Conservation (phyloP, 306 rosid genomes). For the Acmispon strigosus region DNA sequence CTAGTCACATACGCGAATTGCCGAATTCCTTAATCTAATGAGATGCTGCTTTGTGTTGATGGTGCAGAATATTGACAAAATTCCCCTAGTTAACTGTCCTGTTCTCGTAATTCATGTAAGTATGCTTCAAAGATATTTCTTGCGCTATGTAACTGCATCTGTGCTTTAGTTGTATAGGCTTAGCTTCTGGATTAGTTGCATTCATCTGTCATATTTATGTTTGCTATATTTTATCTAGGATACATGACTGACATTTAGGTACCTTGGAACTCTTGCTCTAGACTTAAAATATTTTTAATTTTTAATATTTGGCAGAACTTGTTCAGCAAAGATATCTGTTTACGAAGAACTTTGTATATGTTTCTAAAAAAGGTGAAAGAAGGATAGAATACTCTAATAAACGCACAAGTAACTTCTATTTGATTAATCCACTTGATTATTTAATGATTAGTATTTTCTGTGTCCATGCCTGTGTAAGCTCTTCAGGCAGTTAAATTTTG, state of each 20-base stretch:
- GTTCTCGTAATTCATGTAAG: constrained; percentile 95
- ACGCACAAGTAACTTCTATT: neutral
- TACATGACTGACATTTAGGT: neutral
- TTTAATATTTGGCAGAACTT: neutral
- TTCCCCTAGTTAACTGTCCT: constrained; percentile 76
- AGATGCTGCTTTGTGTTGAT: constrained; percentile 9
- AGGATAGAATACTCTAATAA: neutral
- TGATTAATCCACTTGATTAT: neutral
- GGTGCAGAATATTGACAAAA: constrained; percentile 85
- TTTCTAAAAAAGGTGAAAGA: neutral
- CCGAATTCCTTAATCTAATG: constrained; percentile 6
- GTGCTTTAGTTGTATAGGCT: neutral
- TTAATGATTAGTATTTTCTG: neutral
- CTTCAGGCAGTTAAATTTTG: neutral
- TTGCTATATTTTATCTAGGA: neutral
- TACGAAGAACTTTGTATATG: neutral
- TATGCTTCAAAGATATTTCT: constrained; percentile 12
- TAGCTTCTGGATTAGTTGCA: neutral
- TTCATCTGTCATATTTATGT: neutral
- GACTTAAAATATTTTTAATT: neutral
- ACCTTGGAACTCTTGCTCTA: neutral
- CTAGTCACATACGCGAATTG: neutral
- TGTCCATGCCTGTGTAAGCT: neutral
- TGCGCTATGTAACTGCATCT: constrained; percentile 5
- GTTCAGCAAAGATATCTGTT: neutral